Evolutionary conservation across 257 asterid species (phyloP).

Genomic region (Nicotiana knightiana): DNA sequence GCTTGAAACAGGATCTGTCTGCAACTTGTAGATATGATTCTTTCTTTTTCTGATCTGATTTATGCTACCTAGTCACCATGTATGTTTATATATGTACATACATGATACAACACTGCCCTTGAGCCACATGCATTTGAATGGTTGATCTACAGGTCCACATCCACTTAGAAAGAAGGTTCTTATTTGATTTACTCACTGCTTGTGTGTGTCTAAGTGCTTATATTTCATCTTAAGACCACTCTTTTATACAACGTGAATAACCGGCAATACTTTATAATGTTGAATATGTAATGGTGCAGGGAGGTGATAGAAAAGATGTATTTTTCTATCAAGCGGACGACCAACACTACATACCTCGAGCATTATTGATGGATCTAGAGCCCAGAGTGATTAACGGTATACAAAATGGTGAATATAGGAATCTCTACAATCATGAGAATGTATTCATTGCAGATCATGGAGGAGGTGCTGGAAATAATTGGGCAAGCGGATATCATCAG

Average conservation of each 20-base stretch:
- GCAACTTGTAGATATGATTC: neutral
- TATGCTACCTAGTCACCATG: neutral
- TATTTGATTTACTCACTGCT: neutral
- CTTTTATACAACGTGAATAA: neutral
- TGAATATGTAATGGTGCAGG: conserved; percentile 41
- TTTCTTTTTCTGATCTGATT: neutral
- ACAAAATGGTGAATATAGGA: conserved; percentile 91
- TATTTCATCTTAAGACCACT: neutral
- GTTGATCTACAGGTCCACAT: neutral
- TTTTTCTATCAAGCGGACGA: conserved; percentile 99
- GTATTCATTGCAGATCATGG: conserved; percentile 88
- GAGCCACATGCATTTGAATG: neutral
- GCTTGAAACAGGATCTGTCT: neutral
- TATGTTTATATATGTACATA: neutral
- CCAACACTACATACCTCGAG: conserved; percentile 96
- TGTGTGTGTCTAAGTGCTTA: neutral
- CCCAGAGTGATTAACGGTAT: conserved; percentile 97
- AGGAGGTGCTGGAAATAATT: conserved; percentile 98
- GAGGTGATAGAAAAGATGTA: conserved; percentile 97
- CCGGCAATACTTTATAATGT: neutral
- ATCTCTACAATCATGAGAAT: conserved; percentile 95
- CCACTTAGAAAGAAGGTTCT: neutral
- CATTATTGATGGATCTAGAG: conserved; percentile 94
- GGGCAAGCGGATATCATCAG: conserved; percentile 99
- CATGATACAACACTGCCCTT: neutral